Conservation (phyloP, 2,329 filamentous ascomycete species). For the Trichoderma harzianum region DNA sequence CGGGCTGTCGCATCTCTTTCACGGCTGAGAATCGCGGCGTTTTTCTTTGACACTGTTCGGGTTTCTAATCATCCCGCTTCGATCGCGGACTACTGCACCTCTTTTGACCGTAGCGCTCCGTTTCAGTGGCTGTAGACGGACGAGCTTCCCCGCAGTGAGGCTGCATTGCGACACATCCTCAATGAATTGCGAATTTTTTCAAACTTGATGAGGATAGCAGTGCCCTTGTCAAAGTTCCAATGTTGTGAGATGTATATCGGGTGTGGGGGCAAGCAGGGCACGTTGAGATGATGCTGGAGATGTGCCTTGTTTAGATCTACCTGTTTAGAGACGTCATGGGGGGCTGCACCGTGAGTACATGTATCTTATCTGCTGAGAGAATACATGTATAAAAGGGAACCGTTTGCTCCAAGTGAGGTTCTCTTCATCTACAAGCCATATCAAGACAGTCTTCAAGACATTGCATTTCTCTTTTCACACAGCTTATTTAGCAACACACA, state of each 20-base stretch:
- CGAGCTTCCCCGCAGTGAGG: background rate
- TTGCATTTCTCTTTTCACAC: background rate
- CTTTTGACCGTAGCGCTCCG: background rate
- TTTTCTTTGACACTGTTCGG: background rate
- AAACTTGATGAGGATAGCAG: background rate
- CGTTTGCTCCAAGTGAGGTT: background rate
- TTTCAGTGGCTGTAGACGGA: background rate
- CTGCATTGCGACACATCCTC: background rate
- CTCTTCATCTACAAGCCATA: background rate
- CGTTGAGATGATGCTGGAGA: background rate
- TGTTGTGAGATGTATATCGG: background rate
- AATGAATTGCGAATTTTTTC: conserved; percentile 3
- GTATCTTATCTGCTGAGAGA: background rate
- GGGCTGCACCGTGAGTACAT: background rate
- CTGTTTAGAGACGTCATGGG: background rate
- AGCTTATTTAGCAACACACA: too few species aligned
- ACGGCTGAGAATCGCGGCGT: background rate
- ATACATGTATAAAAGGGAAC: background rate
- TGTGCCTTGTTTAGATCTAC: background rate
- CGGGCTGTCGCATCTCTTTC: background rate
- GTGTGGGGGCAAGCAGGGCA: background rate
- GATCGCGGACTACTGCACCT: background rate
- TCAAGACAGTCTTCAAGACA: background rate
- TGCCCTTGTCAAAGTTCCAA: background rate
- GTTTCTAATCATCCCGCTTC: background rate